Evolutionary conservation across 345 rosid genomes (phyloP), one percentile per base, ranked within the genome.

Genomic region (Gynandropsis gynandra): DNA sequence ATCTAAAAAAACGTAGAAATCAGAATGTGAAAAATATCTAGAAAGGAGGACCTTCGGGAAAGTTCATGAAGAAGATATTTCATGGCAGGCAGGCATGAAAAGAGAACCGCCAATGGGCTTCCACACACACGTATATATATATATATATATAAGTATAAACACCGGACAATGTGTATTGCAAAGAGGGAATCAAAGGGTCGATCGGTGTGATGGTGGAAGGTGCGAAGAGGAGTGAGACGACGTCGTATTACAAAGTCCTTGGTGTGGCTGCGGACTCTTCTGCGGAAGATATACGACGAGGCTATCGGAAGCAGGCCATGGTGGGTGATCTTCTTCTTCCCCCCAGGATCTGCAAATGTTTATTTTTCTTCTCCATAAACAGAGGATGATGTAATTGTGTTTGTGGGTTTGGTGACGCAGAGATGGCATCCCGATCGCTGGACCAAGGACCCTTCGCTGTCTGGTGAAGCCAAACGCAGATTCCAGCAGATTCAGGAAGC

Each of bases 401-500:
- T 1, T 16, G 2, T 21, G 3, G 27, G 40, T 20, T 11, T 43
- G 61, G 2, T 14, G 27, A 38, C 52, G 46, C 48, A 85, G 97
- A 84, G 64, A 72, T 92, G 98, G 98, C 98, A 87, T 47, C 98
- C 98, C 33, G 98, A 92, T 62, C 81, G 82, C 62, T 79, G 68
- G 72, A 64, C 74, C 5, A 55, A 64, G 48, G 76, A 79, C 16
- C 81, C 83, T 1, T 71, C 58, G 16, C 57, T 50, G 3, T 74
- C 77, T 4, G 87, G 80, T 2, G 96, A 92, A 39, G 93, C 96
- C 7, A 82, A 92, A 40, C 79, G 76, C 29, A 79, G 76, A 65
- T 92, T 92, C 49, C 98, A 87, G 69, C 79, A 81, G 70, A 85
- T 92, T 53, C 98, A 92, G 62, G 96, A 92, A 71, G 98, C 98